Evolutionary conservation across 768 basidiomycete species (phyloP), one percentile per base, ranked within the genome.

Genomic region (Cubamyces sp.): DNA sequence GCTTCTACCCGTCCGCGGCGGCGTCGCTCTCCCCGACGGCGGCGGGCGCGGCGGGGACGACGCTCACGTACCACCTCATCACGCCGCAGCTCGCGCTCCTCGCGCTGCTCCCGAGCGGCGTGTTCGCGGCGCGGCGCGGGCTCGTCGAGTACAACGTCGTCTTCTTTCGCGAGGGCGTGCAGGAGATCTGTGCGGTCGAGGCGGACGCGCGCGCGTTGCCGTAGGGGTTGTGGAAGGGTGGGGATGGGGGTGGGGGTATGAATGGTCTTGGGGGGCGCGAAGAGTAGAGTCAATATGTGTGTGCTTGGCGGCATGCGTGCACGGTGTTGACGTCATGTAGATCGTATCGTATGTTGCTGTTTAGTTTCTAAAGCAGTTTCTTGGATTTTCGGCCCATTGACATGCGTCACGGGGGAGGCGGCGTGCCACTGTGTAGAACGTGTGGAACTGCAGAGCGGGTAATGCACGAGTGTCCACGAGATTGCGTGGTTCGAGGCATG

Each of bases 111-210:
- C 90, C 90, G 26, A 88, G 90, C 2, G 77, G 81, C 34, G 85
- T 91, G 49, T 92, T 84, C 66, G 88, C 92, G 54, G 81, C 83
- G 62, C 81, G 88, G 57, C 80, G 90, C 18, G 91, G 90, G 21
- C 77, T 94, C 48, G 78, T 95, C 30, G 93, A 95, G 70, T 94
- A 89, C 75, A 95, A 95, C 68, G 88, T 94, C 3, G 87, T 92
- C 40, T 92, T 87, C 74, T 90, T 95, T 71, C 75, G 93, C 68
- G 88, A 87, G 72, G 93, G 93, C 0, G 83, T 92, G 51, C 84
- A 89, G 73, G 90, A 92, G 74, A 92, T 95, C 43, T 88, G 87
- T 66, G 83, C 86, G 52, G 84, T 92, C 9, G 92, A 93, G 71
- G 81, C 78, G 64, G 87, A 91, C 8, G 28, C 28, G 28, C 28